phyloP scores from a whole-genome alignment of 345 rosid genomes.

The Moricandia arvensis region DNA sequence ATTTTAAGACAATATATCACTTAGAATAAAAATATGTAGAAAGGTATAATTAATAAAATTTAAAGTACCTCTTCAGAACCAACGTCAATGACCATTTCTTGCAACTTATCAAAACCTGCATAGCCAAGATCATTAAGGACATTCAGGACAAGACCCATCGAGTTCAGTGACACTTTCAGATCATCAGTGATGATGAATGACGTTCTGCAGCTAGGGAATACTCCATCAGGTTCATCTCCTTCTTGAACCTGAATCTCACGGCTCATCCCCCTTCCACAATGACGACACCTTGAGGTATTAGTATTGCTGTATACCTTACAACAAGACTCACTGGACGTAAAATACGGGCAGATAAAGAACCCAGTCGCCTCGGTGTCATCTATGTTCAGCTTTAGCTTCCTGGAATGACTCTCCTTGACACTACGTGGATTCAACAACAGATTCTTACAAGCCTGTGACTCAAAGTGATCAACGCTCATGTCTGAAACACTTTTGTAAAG shows the following conservation, averaged over 20 bases:
- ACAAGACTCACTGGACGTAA: fast-evolving
- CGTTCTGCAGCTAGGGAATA: slow-evolving; percentile 15
- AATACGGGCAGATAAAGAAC: slow-evolving; percentile 13
- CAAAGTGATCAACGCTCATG: slow-evolving; percentile 1
- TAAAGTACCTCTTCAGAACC: slow-evolving; percentile 26
- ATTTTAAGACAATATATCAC: neutral
- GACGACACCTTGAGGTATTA: neutral
- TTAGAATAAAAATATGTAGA: neutral
- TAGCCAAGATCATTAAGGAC: slow-evolving; percentile 26
- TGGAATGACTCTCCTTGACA: neutral
- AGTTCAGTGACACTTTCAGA: slow-evolving; percentile 23
- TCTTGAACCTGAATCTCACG: neutral
- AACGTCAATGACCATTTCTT: slow-evolving; percentile 20
- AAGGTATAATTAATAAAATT: neutral
- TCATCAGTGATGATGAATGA: slow-evolving; percentile 34
- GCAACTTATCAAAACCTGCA: slow-evolving; percentile 14
- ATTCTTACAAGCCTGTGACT: slow-evolving; percentile 5
- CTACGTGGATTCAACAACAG: slow-evolving; percentile 22
- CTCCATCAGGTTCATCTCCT: neutral
- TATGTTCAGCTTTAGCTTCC: slow-evolving; percentile 1
- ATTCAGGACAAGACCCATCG: slow-evolving; percentile 15
- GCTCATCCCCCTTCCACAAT: neutral
- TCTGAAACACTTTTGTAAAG: slow-evolving; percentile 26
- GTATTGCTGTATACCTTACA: neutral
- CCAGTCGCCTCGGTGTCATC: slow-evolving; percentile 9